Evolutionary conservation across 1,284 basidiomycete species (phyloP).

Genomic region (Amylostereum chailletii): DNA sequence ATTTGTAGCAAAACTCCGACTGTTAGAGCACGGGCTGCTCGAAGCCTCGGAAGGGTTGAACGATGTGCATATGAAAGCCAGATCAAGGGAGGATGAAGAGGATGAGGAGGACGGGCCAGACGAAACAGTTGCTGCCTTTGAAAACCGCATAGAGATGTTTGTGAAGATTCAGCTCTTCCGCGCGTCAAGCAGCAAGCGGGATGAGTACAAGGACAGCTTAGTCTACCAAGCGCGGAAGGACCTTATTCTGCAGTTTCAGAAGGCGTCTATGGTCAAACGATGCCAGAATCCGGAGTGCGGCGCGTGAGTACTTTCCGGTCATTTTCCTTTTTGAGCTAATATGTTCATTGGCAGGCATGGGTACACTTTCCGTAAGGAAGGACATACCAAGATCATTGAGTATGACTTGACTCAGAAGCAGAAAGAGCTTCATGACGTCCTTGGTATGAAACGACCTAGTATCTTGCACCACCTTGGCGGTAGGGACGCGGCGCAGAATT

Average conservation of each 20-base stretch:
- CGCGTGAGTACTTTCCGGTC: conserved; percentile 51
- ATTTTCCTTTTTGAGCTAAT: conserved; percentile 4
- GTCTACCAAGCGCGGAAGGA: conserved; percentile 87
- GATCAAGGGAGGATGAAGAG: conserved; percentile 24
- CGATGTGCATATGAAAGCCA: conserved; percentile 37
- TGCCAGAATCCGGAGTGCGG: conserved; percentile 74
- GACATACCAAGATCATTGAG: conserved; percentile 91
- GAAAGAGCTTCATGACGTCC: conserved; percentile 52
- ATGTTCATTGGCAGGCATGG: conserved; percentile 42
- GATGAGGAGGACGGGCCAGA: conserved; percentile 40
- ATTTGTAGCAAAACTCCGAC: conserved; percentile 81
- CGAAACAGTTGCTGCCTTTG: conserved; percentile 57
- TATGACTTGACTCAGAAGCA: conserved; percentile 82
- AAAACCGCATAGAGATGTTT: conserved; percentile 64
- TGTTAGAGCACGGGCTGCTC: conserved; percentile 86
- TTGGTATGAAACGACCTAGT: conserved; percentile 57
- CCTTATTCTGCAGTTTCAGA: conserved; percentile 79
- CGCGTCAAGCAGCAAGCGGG: conserved; percentile 56
- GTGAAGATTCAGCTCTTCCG: conserved; percentile 58
- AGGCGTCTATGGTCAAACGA: conserved; percentile 56
- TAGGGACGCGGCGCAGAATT: too few relatives aligned
- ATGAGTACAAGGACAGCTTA: conserved; percentile 83
- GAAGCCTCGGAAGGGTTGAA: conserved; percentile 76
- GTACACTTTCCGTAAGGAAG: conserved; percentile 91
- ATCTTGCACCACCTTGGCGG: conserved; percentile 40